A percentile compares a stretch with the other conserved stretches of the same genome.
These are phyloP conservation scores for Tricholoma sp. DNA, from an alignment of 768 basidiomycete genomes.

Conservation along the genomic window DNA sequence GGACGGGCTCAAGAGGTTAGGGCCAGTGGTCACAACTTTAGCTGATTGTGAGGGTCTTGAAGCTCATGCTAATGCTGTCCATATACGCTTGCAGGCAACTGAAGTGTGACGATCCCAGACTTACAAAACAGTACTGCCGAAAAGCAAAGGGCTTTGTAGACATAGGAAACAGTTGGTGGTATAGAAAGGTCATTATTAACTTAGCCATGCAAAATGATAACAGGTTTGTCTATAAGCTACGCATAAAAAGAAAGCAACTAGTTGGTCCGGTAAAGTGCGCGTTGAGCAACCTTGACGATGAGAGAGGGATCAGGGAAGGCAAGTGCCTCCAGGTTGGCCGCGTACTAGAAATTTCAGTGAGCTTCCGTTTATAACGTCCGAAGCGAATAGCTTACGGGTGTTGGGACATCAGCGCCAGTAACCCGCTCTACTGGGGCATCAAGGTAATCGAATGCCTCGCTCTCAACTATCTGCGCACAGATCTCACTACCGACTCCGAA, in stretches of 20 bases:
- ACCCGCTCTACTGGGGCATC: constrained; percentile 98
- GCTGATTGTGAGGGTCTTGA: constrained; percentile 94
- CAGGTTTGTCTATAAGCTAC: constrained; percentile 1
- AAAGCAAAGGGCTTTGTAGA: neutral
- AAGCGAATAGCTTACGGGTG: constrained; percentile 60
- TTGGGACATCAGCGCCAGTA: constrained; percentile 96
- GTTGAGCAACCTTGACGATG: constrained; percentile 93
- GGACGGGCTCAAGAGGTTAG: constrained; percentile 70
- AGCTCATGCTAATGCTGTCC: constrained; percentile 95
- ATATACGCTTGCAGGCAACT: constrained; percentile 55
- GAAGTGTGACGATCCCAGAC: neutral
- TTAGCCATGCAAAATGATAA: neutral
- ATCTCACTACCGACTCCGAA: constrained; percentile 99
- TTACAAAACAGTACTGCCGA: neutral
- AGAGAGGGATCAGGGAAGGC: constrained; percentile 92
- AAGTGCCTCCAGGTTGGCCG: constrained; percentile 80
- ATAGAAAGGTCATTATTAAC: neutral
- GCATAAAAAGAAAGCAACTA: constrained; percentile 29
- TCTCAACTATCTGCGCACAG: constrained; percentile 95
- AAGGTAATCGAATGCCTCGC: constrained; percentile 96
- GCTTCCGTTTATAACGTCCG: constrained; percentile 7
- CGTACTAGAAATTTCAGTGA: constrained; percentile 54
- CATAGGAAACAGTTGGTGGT: constrained; percentile 1
- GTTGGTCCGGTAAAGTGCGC: constrained; percentile 86
- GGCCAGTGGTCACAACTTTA: constrained; percentile 82